phyloP scores from a whole-genome alignment of 2,329 filamentous ascomycete genomes.

The Colletotrichum sp. region DNA sequence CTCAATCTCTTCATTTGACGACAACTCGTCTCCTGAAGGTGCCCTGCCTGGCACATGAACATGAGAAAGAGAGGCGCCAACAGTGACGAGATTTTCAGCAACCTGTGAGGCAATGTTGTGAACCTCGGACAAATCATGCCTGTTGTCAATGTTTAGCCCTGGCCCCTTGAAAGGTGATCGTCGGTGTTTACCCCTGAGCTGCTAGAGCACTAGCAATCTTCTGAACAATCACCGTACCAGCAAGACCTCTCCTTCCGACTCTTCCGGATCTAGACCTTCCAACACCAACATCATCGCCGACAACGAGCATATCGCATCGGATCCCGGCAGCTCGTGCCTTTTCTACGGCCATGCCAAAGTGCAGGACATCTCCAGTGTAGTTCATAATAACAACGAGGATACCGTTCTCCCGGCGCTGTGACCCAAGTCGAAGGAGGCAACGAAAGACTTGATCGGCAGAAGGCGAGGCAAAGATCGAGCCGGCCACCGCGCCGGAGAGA shows the following conservation, averaged over 20 bases:
- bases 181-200: slow-evolving; percentile 2
- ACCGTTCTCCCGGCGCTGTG: slow-evolving; percentile 55
- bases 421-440: slow-evolving; percentile 67
- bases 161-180: slow-evolving; percentile 1
- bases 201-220: slow-evolving; percentile 68
- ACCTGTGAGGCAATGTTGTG: slow-evolving; percentile 43
- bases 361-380: neutral
- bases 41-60: slow-evolving; percentile 39
- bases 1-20: slow-evolving; percentile 62
- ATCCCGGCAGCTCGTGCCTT: slow-evolving; percentile 67
- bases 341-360: slow-evolving; percentile 64
- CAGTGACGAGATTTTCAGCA: slow-evolving; percentile 54
- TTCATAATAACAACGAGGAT: slow-evolving; percentile 49
- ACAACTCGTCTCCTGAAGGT: neutral
- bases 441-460: slow-evolving; percentile 73
- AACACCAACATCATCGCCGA: slow-evolving; percentile 71
- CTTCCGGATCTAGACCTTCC: slow-evolving; percentile 65
- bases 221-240: slow-evolving; percentile 67
- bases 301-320: slow-evolving; percentile 68
- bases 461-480: slow-evolving; percentile 81
- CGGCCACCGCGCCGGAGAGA: slow-evolving; percentile 77
- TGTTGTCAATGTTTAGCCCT: neutral
- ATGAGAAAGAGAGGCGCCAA: slow-evolving; percentile 56
- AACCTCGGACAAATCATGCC: slow-evolving; percentile 44
- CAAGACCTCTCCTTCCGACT: slow-evolving; percentile 70